phyloP scores from a whole-genome alignment of 2,329 filamentous ascomycete species.

The Beauveria sp. region DNA sequence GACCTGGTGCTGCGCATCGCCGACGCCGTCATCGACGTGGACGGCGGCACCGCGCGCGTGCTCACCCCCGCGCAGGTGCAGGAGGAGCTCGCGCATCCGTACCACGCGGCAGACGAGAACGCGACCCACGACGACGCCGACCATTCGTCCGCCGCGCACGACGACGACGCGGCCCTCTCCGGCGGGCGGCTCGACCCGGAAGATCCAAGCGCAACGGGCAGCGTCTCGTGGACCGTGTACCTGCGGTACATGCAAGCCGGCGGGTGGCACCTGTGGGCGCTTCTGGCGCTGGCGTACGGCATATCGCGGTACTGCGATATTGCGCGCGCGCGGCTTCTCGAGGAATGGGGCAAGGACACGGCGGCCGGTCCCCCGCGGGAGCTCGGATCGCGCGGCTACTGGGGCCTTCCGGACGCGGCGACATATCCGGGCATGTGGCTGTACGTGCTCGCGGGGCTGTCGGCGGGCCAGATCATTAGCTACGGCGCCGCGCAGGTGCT shows the following conservation, averaged over 20 bases:
- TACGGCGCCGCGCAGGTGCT: conserved; percentile 57
- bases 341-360: conserved; percentile 69
- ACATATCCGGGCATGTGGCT: conserved; percentile 69
- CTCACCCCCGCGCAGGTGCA: conserved; percentile 38
- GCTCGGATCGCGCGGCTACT: conserved; percentile 17
- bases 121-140: conserved; percentile 23
- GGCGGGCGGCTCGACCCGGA: conserved; percentile 23
- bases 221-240: conserved; percentile 69
- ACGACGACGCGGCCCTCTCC: conserved; percentile 13
- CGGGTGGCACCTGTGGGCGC: conserved; percentile 62
- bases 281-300: conserved; percentile 55
- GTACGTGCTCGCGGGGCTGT: conserved; percentile 59
- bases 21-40: conserved; percentile 64
- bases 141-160: conserved; percentile 12
- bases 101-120: conserved; percentile 24
- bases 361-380: conserved; percentile 10
- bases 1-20: conserved; percentile 65
- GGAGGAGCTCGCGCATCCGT: conserved; percentile 30
- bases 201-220: conserved; percentile 45
- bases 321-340: conserved; percentile 68
- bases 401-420: conserved; percentile 51
- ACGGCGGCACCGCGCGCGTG: conserved; percentile 48
- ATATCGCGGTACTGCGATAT: conserved; percentile 58
- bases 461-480: conserved; percentile 49
- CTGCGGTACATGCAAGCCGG: conserved; percentile 82